phyloP scores from a whole-genome alignment of 1,284 basidiomycete genomes.

The Ustilago hordei region DNA sequence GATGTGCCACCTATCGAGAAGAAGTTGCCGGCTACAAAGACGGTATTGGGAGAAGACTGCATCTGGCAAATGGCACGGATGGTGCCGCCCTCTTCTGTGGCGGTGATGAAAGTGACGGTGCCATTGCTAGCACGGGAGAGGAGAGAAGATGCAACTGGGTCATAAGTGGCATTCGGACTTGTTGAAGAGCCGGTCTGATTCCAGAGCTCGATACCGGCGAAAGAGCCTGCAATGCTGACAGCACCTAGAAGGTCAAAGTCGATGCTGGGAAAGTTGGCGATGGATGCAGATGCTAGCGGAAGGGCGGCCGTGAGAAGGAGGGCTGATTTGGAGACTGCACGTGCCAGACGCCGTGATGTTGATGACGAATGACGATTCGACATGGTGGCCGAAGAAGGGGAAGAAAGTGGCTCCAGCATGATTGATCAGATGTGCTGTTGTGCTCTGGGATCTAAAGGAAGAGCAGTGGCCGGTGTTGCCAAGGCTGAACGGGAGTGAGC shows the following conservation, averaged over 20 bases:
- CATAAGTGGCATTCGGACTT: constrained; percentile 51
- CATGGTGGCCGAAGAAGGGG: constrained; percentile 13
- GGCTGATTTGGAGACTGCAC: constrained; percentile 28
- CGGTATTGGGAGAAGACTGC: constrained; percentile 37
- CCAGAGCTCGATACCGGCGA: constrained; percentile 60
- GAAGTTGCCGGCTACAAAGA: constrained; percentile 70
- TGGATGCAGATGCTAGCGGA: constrained; percentile 29
- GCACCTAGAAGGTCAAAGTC: constrained; percentile 64
- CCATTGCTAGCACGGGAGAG: constrained; percentile 62
- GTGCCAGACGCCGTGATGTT: constrained; percentile 10
- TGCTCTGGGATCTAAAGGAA: neutral
- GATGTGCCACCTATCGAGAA: constrained; percentile 56
- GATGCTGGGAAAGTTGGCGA: constrained; percentile 57
- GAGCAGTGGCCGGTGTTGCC: neutral
- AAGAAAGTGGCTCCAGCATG: constrained; percentile 11
- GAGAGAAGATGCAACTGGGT: constrained; percentile 56
- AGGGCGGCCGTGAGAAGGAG: constrained; percentile 30
- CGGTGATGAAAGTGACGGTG: constrained; percentile 58
- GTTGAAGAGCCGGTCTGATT: constrained; percentile 50
- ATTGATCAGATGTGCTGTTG: neutral
- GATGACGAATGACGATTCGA: constrained; percentile 15
- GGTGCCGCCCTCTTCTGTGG: constrained; percentile 65
- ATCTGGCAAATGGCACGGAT: constrained; percentile 68
- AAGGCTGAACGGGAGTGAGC: neutral
- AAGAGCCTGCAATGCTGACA: constrained; percentile 62